Base-by-base conservation (phyloP, 495 filamentous ascomycete genomes). In the Penicillium coffeae region DNA sequence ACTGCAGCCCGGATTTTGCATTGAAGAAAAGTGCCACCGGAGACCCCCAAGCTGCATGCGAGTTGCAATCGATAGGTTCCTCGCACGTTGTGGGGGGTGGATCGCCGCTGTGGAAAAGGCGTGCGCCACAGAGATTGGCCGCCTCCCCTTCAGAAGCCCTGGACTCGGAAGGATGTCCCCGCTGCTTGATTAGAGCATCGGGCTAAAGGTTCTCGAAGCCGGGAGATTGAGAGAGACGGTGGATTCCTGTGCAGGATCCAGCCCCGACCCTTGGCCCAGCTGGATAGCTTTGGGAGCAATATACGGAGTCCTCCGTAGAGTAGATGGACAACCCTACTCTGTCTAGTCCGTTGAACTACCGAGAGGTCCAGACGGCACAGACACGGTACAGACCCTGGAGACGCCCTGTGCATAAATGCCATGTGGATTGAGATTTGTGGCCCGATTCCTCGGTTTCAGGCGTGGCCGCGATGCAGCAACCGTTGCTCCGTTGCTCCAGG, bases 61-160 rank as follows among this genome's bases (percentile, higher is more conserved):
- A 52, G 44, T 30, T 41, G 21, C 30, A 37, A 27, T 35, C 46
- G 42, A 52, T 52, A 52, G 38, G 52, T 55, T 51, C 52, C 38
- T 22, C 57, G 48, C 60, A 58, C 57, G 55, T 56, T 63, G 60
- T 63, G 60, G 60, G 51, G 60, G 38, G 52, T 53, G 60, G 60
- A 61, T 60, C 59, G 45, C 41, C 52, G 32, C 39, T 42, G 54
- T 49, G 50, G 47, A 52, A 42, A 51, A 35, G 40, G 34, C 45
- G 34, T 57, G 44, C 54, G 41, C 50, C 27, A 47, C 22, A 32
- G 21, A 35, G 42, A 60, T 63, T 60, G 54, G 60, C 45, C 38
- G 40, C 15, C 43, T 39, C 48, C 47, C 47, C 14, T n/a, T n/a
- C n/a, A n/a, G 22, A 39, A 45, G 40, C 30, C 37, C 36, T 37